Percentiles rank a stretch among this genome's conserved stretches.
Conservation (phyloP, 140 eudicot species). For the Anethum foeniculum region DNA sequence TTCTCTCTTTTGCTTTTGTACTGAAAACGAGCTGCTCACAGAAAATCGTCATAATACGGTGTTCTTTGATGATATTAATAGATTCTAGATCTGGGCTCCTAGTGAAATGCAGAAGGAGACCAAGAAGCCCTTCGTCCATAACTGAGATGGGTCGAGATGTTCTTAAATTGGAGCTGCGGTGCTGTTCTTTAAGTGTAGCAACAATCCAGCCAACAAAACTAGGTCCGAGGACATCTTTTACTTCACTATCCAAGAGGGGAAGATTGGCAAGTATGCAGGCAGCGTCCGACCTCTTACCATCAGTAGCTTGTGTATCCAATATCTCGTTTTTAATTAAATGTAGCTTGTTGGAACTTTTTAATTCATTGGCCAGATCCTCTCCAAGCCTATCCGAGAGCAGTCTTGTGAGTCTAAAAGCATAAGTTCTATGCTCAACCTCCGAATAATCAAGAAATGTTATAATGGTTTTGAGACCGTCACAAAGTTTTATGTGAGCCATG, state of each 20-base stretch:
- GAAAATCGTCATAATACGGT: conserved; percentile 24
- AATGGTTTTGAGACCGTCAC: conserved; percentile 30
- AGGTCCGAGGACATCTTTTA: conserved; percentile 21
- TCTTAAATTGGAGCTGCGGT: conserved; percentile 17
- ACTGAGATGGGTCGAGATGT: conserved; percentile 12
- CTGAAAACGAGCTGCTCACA: conserved; percentile 26
- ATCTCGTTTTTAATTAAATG: conserved; percentile 24
- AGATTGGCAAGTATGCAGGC: conserved; percentile 41
- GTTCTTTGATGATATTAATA: conserved; percentile 18
- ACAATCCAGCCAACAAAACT: conserved; percentile 28
- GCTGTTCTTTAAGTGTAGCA: conserved; percentile 24
- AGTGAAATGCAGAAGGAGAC: conserved; percentile 31
- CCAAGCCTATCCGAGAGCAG: conserved; percentile 27
- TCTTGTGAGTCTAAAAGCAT: conserved; percentile 28
- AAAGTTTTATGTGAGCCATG: conserved; percentile 22
- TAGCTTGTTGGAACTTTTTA: conserved; percentile 21
- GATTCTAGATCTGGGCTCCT: conserved; percentile 21
- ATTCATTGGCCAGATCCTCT: conserved; percentile 22
- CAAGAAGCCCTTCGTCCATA: conserved; percentile 43
- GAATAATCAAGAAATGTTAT: conserved; percentile 25
- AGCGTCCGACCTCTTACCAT: conserved; percentile 28
- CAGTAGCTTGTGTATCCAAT: conserved; percentile 23
- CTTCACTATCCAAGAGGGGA: conserved; percentile 30
- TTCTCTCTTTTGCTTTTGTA: conserved; percentile 28
- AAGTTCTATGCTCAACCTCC: conserved; percentile 26